Evolutionary conservation across 1,284 basidiomycete genomes (phyloP).

Genomic region (Ceratobasidium sp.): DNA sequence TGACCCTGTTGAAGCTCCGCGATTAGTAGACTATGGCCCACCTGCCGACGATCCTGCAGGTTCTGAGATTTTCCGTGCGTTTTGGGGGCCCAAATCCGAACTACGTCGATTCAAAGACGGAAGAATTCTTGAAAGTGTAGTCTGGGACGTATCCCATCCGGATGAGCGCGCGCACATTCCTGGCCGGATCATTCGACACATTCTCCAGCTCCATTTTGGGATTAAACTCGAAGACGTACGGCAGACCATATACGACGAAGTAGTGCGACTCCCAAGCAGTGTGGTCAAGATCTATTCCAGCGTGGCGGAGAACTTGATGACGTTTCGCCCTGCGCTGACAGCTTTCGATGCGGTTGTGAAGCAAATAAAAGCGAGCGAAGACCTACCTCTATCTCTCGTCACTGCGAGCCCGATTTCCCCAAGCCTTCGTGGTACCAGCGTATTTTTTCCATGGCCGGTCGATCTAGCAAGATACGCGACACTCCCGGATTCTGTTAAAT

Average conservation of each 20-base stretch:
- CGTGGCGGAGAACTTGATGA: conserved; percentile 16
- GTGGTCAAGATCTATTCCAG: conserved; percentile 33
- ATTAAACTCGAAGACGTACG: conserved; percentile 59
- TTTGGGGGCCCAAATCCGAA: conserved; percentile 95
- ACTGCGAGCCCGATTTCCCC: conserved; percentile 78
- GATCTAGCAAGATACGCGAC: conserved; percentile 47
- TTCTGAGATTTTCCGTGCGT: conserved; percentile 70
- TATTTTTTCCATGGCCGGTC: conserved; percentile 75
- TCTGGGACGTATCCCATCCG: conserved; percentile 79
- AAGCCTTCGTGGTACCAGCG: conserved; percentile 82
- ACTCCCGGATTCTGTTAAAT: conserved; percentile 62
- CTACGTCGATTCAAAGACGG: conserved; percentile 98
- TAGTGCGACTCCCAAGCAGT: conserved; percentile 66
- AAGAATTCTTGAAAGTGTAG: conserved; percentile 89
- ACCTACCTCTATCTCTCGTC: conserved; percentile 80
- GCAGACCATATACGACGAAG: conserved; percentile 64
- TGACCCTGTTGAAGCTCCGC: conserved; percentile 72
- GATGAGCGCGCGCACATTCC: conserved; percentile 86
- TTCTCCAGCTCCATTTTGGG: conserved; percentile 79
- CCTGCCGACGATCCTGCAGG: conserved; percentile 60
- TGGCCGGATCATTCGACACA: conserved; percentile 72
- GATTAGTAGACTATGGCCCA: conserved; percentile 90
- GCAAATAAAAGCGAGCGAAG: conserved; percentile 76
- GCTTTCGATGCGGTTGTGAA: conserved; percentile 86
- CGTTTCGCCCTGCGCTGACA: conserved; percentile 59